Evolutionary conservation across 139 green algal species (phyloP).

Genomic region (Mychonastes homosphaera): DNA sequence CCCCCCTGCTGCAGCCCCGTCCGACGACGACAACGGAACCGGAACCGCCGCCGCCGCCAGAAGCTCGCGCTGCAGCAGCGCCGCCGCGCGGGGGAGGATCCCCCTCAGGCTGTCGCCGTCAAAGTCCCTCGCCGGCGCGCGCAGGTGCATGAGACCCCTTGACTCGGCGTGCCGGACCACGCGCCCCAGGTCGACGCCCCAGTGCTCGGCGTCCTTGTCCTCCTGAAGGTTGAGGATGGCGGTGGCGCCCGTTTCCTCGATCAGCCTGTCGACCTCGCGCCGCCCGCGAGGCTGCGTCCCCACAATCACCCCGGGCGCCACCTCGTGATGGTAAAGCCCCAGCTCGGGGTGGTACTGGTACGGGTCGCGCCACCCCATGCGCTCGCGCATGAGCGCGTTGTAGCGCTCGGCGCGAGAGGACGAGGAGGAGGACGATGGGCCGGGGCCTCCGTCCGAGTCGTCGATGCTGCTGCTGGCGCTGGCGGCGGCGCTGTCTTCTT

Average conservation of each 20-base stretch:
- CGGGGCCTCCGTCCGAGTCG: no score
- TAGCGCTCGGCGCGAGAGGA: no score
- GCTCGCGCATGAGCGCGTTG: no score
- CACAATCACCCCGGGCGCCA: slow-evolving; percentile 38
- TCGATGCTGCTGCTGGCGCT: no score
- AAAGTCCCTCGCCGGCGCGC: slow-evolving; percentile 56
- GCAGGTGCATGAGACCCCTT: slow-evolving; percentile 11
- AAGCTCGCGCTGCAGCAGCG: slow-evolving; percentile 18
- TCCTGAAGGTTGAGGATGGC: slow-evolving; percentile 46
- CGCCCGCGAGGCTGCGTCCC: no score
- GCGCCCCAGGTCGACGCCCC: slow-evolving; percentile 40
- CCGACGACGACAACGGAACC: not conserved
- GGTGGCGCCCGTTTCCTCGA: slow-evolving; percentile 10
- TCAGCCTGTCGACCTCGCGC: slow-evolving; percentile 9
- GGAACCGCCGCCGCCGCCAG: slow-evolving; percentile 13
- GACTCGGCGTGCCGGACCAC: slow-evolving; percentile 10
- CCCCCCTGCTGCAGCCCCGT: slow-evolving; percentile 1
- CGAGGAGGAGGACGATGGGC: no score
- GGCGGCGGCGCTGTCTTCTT: no score
- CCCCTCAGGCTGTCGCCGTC: slow-evolving; percentile 53
- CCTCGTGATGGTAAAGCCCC: slow-evolving; percentile 62
- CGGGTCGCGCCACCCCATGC: no score
- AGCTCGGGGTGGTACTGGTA: no score
- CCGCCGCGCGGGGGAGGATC: slow-evolving; percentile 45
- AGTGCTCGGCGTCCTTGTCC: slow-evolving; percentile 53